Evolutionary conservation across 345 rosid species (phyloP), one percentile per base, ranked within the genome.

Genomic region (Orychophragmus violaceus): DNA sequence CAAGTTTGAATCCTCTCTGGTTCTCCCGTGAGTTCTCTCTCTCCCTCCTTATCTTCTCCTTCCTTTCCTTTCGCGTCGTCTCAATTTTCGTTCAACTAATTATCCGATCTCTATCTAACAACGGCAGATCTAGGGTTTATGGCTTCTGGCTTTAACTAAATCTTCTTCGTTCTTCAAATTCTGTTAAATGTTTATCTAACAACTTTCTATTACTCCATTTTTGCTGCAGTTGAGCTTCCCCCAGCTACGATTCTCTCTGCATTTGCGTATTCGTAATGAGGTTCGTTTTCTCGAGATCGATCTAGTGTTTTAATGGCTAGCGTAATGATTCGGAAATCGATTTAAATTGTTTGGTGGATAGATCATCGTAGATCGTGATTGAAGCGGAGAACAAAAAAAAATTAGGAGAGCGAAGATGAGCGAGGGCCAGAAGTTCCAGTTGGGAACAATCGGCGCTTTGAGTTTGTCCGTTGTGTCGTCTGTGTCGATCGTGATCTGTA

Each of bases 401-500:
- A 19, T 49, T 21, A 36, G 10, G 36, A 51, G 64, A 35, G 60
- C 16, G 76, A 84, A 77, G 75, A 94, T 90, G 97, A 85, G 91
- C 64, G 97, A 91, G 73, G 80, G 82, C 69, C 88, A 80, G 80
- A 90, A 71, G 77, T 88, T 95, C 85, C 99, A 95, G 84, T 76
- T 95, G 44, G 99, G 99, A 64, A 91, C 97, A 11, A 65, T 89
- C 23, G 97, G 99, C 56, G 96, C 99, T 60, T 77, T 95, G 86
- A 75, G 88, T 82, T 75, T 95, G 36, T 95, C 99, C 42, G 99
- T 95, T 16, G 94, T 87, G 0, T 95, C 99, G 14, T 95, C 99
- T 1, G 99, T 95, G 6, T 95, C 99, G 19, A 95, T 95, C 70
- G 99, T 95, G 66, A 89, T 95, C 35, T 95, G 99, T 84, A 95